Evolutionary conservation across 306 rosid species (phyloP), one percentile per base, ranked within the genome.

Genomic region (Ziziphus jujuba): DNA sequence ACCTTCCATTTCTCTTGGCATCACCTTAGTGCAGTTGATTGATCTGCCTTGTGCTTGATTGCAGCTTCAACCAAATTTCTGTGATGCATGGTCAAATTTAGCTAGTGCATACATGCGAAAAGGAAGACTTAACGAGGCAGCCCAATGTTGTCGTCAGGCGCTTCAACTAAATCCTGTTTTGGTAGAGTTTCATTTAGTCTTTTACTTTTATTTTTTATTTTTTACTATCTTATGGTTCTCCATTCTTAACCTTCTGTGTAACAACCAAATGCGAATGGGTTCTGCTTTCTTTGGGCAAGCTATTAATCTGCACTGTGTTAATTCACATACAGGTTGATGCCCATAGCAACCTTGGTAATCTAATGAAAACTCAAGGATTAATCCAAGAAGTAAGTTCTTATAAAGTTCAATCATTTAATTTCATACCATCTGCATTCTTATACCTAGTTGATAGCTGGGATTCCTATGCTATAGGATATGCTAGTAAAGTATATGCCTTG

Each of bases 91-190:
- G 97, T 88, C 99, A 77, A 95, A 95, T 82, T 73, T 95, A 66
- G 96, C 96, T 23, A 95, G 97, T 81, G 97, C 99, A 14, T 95
- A 95, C 87, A 90, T 95, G 99, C 85, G 97, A 56, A 95, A 95
- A 81, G 99, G 97, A 67, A 85, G 96, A 70, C 95, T 85, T 63
- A 82, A 77, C 17, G 99, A 95, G 84, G 99, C 99, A 15, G 96
- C 96, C 9, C 99, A 91, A 64, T 95, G 97, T 72, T 95, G 99
- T 70, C 99, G 92, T 69, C 99, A 95, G 80, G 99, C 99, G 66
- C 96, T 95, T 72, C 87, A 95, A 6, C 76, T 95, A 52, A 95
- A 95, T 79, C 99, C 99, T 74, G 77, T 69, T 70, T 82, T 95
- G 96, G 99, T 91, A 85, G 44, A 54, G 24, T 70, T 21, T 53